Conservation (phyloP, 306 rosid species). For the Senna tora region DNA sequence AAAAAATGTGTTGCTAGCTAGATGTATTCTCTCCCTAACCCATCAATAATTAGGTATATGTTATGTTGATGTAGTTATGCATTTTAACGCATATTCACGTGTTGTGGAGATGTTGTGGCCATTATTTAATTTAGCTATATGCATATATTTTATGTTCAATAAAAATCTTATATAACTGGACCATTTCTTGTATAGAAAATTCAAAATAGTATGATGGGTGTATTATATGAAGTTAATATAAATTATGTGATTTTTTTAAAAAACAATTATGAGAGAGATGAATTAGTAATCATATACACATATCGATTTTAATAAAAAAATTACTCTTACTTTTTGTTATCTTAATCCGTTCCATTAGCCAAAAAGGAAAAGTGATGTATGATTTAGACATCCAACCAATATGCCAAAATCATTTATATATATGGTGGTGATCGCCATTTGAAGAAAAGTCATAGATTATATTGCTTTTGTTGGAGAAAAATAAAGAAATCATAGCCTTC, state of each 20-base stretch:
- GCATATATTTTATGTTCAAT: neutral
- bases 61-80: constrained; percentile 33
- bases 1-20: constrained; percentile 21
- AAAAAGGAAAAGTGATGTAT: neutral
- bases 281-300: too few relatives aligned
- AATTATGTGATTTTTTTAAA: too few relatives aligned
- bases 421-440: neutral
- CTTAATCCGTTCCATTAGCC: too few relatives aligned
- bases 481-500: neutral
- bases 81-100: constrained; percentile 40
- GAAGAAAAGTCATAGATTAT: constrained; percentile 24
- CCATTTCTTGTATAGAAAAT: constrained; percentile 18
- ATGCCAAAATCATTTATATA: constrained; percentile 26
- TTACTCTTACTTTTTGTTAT: too few relatives aligned
- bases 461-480: constrained; percentile 16
- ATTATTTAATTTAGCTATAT: constrained; percentile 18
- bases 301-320: too few relatives aligned
- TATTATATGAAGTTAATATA: too few relatives aligned
- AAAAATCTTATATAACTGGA: constrained; percentile 21
- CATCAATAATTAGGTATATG: constrained; percentile 38
- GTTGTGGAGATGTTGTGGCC: constrained; percentile 38
- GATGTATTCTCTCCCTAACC: constrained; percentile 47
- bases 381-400: constrained; percentile 45
- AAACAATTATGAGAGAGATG: too few relatives aligned
- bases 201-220: too few relatives aligned